These are phyloP conservation scores for Saururus chinensis DNA, from an alignment of 164 flowering plant genomes.

Conservation along the genomic window DNA sequence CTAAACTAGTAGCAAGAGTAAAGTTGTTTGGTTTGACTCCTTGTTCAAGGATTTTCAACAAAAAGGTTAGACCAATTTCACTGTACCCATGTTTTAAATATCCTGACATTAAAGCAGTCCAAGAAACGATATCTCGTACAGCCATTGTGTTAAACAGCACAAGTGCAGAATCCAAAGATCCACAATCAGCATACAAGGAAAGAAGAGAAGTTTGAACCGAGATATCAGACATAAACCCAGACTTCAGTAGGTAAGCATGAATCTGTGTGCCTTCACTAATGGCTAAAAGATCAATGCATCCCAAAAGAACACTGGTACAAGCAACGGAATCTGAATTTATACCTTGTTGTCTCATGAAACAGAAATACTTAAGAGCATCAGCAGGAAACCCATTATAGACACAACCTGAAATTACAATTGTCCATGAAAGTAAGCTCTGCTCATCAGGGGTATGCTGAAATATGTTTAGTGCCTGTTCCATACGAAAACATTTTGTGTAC, in stretches of 20 bases:
- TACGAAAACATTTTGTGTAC: constrained; percentile 12
- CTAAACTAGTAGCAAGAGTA: constrained; percentile 9
- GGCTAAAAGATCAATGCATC: constrained; percentile 1
- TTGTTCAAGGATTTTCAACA: constrained; percentile 10
- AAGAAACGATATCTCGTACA: constrained; percentile 10
- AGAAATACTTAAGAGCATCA: constrained; percentile 9
- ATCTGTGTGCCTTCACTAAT: constrained; percentile 8
- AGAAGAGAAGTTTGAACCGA: constrained; percentile 10
- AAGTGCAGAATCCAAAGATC: constrained; percentile 4
- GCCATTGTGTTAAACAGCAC: constrained; percentile 5
- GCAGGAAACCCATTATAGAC: constrained; percentile 9
- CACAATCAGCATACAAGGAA: constrained; percentile 10
- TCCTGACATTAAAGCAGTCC: constrained; percentile 14
- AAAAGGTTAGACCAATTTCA: constrained; percentile 5
- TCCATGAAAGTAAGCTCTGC: constrained; percentile 8
- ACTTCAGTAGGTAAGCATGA: constrained; percentile 11
- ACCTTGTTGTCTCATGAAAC: constrained; percentile 6
- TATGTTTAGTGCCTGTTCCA: constrained; percentile 2
- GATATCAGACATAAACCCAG: constrained; percentile 2
- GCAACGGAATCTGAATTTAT: constrained; percentile 14
- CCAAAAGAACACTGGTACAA: constrained; percentile 10
- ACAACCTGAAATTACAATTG: constrained; percentile 11
- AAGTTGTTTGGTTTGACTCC: constrained; percentile 10
- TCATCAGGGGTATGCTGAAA: not conserved
- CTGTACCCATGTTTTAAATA: constrained; percentile 1